Evolutionary conservation across 2,329 filamentous ascomycete species (phyloP), one percentile per base, ranked within the genome.

Genomic region (Aureobasidium sp.): DNA sequence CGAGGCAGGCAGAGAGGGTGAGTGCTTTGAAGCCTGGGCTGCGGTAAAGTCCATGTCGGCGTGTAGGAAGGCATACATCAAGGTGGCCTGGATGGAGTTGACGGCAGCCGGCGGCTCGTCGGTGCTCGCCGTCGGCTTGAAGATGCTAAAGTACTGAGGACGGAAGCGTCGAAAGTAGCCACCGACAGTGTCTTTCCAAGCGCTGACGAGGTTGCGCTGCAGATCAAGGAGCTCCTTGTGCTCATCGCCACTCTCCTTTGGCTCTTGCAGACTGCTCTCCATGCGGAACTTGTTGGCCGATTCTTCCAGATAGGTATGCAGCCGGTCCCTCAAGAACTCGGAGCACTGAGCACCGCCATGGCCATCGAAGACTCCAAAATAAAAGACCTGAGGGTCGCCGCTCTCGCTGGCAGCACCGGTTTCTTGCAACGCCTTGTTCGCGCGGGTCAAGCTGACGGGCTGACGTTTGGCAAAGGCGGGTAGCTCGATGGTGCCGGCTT

Each of bases 351-450:
- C 82, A 21, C 94, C 94, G 10, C 94, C 94, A 75, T 99, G 94
- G 2, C 94, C 94, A 73, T 99, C 94, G 69, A 97, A 99, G 1
- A 97, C 86, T 1, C 84, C 92, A 79, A 96, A 99, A 74, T 97
- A 99, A 74, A 99, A 99, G 35, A 97, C 87, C 71, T 97, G 93
- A 1, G 93, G 93, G 70, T 97, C 93, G 2, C 93, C 93, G 64
- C 84, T 88, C 1, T 88, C 84, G 65, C 86, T 88, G 6, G 90
- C 89, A 10, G 80, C 84, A 63, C 78, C 82, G 25, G 67, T 64
- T 58, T 62, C 60, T 62, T 66, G 64, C 66, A 67, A 37, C 61
- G 70, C 63, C 1, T 45, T 61, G 38, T 63, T 50, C 9, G 60
- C 64, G 63, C 74, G 66, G 23, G 79, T 83, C 62, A 85, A 67